Evolutionary conservation across 1,284 basidiomycete species (phyloP).

Genomic region (Pyrrhoderma lamaoense): DNA sequence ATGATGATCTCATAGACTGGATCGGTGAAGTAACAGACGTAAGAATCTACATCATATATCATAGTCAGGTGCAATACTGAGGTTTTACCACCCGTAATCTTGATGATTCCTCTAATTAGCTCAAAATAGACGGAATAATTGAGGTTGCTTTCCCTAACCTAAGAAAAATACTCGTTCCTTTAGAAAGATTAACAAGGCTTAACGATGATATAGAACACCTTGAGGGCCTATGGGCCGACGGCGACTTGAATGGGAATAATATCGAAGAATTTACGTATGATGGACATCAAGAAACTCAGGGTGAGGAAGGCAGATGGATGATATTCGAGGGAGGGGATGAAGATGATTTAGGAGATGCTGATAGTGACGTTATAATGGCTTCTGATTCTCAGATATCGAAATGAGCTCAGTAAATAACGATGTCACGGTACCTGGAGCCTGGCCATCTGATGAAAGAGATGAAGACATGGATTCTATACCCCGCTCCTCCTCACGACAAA

Average conservation of each 20-base stretch:
- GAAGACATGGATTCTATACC: constrained; percentile 19
- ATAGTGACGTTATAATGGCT: constrained; percentile 24
- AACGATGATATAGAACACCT: constrained; percentile 73
- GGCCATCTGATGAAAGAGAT: constrained; percentile 13
- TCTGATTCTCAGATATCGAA: constrained; percentile 35
- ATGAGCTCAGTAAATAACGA: constrained; percentile 20
- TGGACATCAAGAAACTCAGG: constrained; percentile 22
- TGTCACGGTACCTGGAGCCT: constrained; percentile 11
- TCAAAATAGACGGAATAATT: constrained; percentile 62
- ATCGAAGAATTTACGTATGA: constrained; percentile 27
- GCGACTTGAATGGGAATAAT: constrained; percentile 30
- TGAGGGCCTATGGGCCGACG: constrained; percentile 62
- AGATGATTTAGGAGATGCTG: constrained; percentile 47
- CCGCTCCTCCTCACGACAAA: no score
- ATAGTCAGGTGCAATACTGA: no score
- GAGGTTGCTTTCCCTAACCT: constrained; percentile 58
- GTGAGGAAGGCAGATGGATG: constrained; percentile 17
- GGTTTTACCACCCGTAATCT: no score
- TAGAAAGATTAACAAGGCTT: constrained; percentile 61
- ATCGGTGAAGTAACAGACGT: constrained; percentile 75
- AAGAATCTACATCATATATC: constrained; percentile 28
- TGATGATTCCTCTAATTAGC: constrained; percentile 32
- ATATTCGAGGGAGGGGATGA: constrained; percentile 34
- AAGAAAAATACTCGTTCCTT: constrained; percentile 40
- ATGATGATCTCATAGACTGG: constrained; percentile 50